phyloP scores from a whole-genome alignment of 2,329 filamentous ascomycete species.

The Aspergillus thermomutatus region DNA sequence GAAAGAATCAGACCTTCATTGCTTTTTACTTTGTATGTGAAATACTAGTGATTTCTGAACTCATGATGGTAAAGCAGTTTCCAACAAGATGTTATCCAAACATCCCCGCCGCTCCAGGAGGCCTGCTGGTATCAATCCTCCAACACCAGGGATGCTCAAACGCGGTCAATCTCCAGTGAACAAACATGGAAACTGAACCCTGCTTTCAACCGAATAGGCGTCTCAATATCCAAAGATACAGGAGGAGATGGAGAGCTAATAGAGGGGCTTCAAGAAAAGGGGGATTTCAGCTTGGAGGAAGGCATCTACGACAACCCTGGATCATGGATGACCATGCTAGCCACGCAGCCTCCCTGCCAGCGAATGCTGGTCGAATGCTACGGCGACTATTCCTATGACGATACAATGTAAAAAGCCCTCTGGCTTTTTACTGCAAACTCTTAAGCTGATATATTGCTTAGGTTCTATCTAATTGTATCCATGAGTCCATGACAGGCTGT shows the following conservation, averaged over 20 bases:
- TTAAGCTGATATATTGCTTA: background rate
- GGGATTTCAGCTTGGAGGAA: background rate
- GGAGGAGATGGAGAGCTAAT: background rate
- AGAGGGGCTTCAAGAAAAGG: background rate
- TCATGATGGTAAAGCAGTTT: too few species aligned
- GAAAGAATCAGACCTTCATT: too few species aligned
- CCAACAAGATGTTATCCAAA: constrained; percentile 3
- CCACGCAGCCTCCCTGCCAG: constrained; percentile 7
- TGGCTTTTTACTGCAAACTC: background rate
- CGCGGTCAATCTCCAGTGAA: background rate
- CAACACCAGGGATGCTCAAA: background rate
- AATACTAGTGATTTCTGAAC: too few species aligned
- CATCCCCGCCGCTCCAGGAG: background rate
- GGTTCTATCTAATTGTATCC: constrained; percentile 1
- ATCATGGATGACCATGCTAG: constrained; percentile 6
- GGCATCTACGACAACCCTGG: constrained; percentile 1
- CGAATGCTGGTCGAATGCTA: background rate
- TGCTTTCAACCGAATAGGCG: constrained; percentile 3
- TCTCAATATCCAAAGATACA: background rate
- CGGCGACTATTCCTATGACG: background rate
- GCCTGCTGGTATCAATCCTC: constrained; percentile 2
- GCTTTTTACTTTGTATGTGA: too few species aligned
- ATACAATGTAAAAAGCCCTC: background rate
- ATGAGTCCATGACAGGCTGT: background rate
- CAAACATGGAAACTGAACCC: constrained; percentile 1